Conservation (phyloP, 1,284 basidiomycete species). For the Naganishia albida region DNA sequence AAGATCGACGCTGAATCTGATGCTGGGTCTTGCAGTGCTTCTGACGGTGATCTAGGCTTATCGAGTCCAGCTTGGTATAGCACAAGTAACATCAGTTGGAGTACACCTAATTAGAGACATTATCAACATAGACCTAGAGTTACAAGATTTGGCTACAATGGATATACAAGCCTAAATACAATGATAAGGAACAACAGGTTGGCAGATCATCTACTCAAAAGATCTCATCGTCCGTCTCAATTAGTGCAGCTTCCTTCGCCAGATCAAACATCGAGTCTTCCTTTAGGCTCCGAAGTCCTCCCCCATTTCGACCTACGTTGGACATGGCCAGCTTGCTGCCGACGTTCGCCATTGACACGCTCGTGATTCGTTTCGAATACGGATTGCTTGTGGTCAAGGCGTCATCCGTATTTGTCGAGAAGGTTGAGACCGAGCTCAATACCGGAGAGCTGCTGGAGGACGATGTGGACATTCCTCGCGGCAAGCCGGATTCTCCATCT, state of each 20-base stretch:
- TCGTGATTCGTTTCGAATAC: constrained; percentile 22
- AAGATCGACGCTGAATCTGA: neutral
- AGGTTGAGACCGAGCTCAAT: constrained; percentile 8
- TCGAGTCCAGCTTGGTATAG: neutral
- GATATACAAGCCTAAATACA: constrained; percentile 5
- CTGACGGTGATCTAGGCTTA: neutral
- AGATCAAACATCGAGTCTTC: constrained; percentile 33
- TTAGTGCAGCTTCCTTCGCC: constrained; percentile 18
- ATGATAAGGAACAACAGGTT: neutral
- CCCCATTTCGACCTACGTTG: constrained; percentile 23
- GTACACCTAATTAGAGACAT: too few species aligned
- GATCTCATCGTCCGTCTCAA: constrained; percentile 23
- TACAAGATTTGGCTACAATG: constrained; percentile 1
- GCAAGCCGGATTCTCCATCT: neutral
- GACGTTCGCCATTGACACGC: constrained; percentile 26
- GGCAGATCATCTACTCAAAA: constrained; percentile 4
- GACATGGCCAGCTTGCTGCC: constrained; percentile 29
- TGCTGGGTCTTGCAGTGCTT: constrained; percentile 1
- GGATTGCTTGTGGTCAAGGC: neutral
- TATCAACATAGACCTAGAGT: neutral
- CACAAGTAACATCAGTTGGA: neutral
- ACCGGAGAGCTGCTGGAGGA: constrained; percentile 17
- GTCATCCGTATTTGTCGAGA: constrained; percentile 16
- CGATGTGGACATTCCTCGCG: constrained; percentile 2
- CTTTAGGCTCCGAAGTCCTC: constrained; percentile 23